Percentiles rank a stretch among this genome's conserved stretches.
phyloP scores from a whole-genome alignment of 805 yeast species.

The Aciculoconidium aculeatum region DNA sequence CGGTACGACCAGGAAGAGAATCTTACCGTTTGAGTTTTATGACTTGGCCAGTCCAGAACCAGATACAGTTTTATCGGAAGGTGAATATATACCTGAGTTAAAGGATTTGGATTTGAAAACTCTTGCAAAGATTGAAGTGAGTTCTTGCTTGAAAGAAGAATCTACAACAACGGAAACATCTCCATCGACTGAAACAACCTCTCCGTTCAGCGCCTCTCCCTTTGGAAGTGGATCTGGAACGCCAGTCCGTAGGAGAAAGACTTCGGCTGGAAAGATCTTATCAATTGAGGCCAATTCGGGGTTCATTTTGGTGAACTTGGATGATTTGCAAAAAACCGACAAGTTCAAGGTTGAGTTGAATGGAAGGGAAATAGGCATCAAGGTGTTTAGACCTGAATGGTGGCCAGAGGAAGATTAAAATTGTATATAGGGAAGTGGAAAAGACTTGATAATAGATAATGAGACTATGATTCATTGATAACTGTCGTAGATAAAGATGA shows the following conservation, averaged over 20 bases:
- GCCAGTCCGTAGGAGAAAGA: slow-evolving; percentile 27
- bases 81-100: slow-evolving; percentile 5
- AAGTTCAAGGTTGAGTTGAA: slow-evolving; percentile 24
- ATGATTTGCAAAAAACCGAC: slow-evolving; percentile 40
- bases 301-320: slow-evolving; percentile 49
- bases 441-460: too few relatives aligned
- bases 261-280: slow-evolving; percentile 57
- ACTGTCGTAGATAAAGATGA: too few relatives aligned
- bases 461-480: too few relatives aligned
- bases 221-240: slow-evolving; percentile 25
- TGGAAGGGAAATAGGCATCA: slow-evolving; percentile 34
- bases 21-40: slow-evolving; percentile 56
- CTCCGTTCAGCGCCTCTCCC: slow-evolving; percentile 39
- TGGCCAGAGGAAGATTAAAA: slow-evolving; percentile 48
- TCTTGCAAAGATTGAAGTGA: slow-evolving; percentile 4
- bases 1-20: slow-evolving; percentile 77
- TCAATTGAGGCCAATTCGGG: slow-evolving; percentile 57
- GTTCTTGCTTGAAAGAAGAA: slow-evolving; percentile 16
- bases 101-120: slow-evolving; percentile 6
- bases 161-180: slow-evolving; percentile 4
- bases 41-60: slow-evolving; percentile 9
- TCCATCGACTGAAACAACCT: too few relatives aligned
- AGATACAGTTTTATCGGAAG: slow-evolving; percentile 19
- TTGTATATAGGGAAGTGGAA: slow-evolving; percentile 1
- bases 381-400: slow-evolving; percentile 64